phyloP scores from a whole-genome alignment of 768 basidiomycete species.

The Termitomyces sp. region DNA sequence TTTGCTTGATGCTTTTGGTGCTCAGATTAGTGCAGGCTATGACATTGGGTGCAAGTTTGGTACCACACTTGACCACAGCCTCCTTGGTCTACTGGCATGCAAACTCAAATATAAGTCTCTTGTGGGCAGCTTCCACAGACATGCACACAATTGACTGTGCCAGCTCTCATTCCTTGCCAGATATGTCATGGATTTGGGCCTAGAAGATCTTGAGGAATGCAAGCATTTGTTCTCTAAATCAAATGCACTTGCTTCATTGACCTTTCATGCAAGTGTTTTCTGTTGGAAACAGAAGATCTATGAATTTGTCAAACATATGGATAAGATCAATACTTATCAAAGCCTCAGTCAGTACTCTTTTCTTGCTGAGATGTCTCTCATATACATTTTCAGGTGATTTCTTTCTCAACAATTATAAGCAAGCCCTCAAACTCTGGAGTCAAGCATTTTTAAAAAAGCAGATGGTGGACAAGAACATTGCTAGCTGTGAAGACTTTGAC shows the following conservation, averaged over 20 bases:
- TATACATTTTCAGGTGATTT: neutral
- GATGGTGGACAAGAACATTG: too few relatives aligned
- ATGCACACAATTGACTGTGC: constrained; percentile 26
- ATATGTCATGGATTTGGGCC: neutral
- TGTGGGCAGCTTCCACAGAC: constrained; percentile 23
- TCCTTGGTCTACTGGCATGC: constrained; percentile 11
- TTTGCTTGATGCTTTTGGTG: constrained; percentile 14
- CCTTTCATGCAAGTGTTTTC: constrained; percentile 16
- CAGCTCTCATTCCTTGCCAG: constrained; percentile 19
- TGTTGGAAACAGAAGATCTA: constrained; percentile 21
- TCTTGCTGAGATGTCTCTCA: neutral
- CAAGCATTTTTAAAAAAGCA: neutral
- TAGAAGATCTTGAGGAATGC: neutral
- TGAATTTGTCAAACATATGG: constrained; percentile 5
- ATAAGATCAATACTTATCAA: constrained; percentile 1
- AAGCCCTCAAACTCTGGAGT: neutral
- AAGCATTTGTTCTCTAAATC: neutral
- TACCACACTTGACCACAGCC: constrained; percentile 17
- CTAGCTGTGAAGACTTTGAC: neutral
- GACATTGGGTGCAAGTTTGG: constrained; percentile 21
- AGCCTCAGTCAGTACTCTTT: constrained; percentile 4
- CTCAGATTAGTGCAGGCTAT: constrained; percentile 13
- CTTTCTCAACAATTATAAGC: constrained; percentile 1
- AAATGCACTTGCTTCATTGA: neutral
- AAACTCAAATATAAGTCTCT: constrained; percentile 3